Evolutionary conservation across 2,329 filamentous ascomycete species (phyloP), one percentile per base, ranked within the genome.

Genomic region (Paracoccidioides brasiliensis): DNA sequence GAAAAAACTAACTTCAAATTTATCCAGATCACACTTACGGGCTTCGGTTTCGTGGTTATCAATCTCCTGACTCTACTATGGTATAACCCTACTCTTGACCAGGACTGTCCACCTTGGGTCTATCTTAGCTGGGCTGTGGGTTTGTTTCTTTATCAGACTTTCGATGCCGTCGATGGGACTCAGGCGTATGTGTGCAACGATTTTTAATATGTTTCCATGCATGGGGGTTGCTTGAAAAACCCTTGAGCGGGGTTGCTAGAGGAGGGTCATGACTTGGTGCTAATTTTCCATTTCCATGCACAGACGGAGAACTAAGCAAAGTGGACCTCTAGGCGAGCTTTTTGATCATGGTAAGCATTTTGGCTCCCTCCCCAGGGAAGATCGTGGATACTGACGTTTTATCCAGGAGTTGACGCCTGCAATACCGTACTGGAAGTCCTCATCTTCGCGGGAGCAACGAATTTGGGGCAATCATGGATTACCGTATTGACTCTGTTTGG

Each of bases 61-160:
- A 98, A 98, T 73, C 80, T 97, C 71, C 71, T 95, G 64, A 96
- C 93, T 5, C 73, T 98, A 71, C 79, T 98, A 55, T 97, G 90
- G 87, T 98, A 95, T 74, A 93, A 88, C 64, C 93, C 93, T n/a
- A 86, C 82, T 0, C 79, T 98, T 50, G 90, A 97, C 72, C 85
- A 88, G 71, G 88, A 98, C 70, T 97, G 91, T 69, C 93, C 93
- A 8, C 69, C 81, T 1, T 98, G 93, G 93, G 91, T 98, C 14
- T 98, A 98, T 76, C 86, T 85, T 62, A 86, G 83, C 65, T 98
- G 90, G 88, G 85, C 90, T 3, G 71, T 87, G 37, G 93, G 93
- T 1, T 74, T 98, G 62, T 96, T 97, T 70, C 71, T 97, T 53
- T 98, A 98, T 72, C 93, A 98, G 79, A 97, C 91, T 1, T 96